Percentiles rank a stretch among this genome's conserved stretches.
These are phyloP conservation scores for Trametes meyenii DNA, from an alignment of 768 basidiomycete genomes.

Conservation along the genomic window DNA sequence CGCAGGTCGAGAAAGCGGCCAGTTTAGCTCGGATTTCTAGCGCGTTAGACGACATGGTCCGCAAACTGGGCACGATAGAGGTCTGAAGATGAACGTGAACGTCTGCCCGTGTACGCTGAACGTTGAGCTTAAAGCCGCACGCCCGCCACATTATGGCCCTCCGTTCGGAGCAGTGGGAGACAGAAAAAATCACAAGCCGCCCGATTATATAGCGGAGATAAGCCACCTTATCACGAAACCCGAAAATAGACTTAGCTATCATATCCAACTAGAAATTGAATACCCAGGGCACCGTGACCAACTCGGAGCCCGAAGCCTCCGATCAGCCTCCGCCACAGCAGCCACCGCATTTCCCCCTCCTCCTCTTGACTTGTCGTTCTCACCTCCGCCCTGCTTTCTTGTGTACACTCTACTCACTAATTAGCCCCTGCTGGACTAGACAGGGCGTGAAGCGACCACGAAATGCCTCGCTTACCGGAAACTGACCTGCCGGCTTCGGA, in stretches of 20 bases:
- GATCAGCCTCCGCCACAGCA: slow-evolving; percentile 13
- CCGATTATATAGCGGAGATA: too few relatives aligned
- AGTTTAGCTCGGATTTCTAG: slow-evolving; percentile 23
- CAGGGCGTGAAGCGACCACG: too few relatives aligned
- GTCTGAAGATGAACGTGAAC: not conserved
- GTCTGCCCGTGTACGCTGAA: not conserved
- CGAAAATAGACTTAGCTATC: not conserved
- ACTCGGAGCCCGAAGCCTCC: not conserved
- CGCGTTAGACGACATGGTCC: slow-evolving; percentile 28
- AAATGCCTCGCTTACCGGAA: slow-evolving; percentile 24
- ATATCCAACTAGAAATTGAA: not conserved
- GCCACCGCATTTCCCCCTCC: slow-evolving; percentile 3
- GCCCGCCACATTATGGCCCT: not conserved
- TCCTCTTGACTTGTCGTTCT: not conserved
- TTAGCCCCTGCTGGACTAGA: too few relatives aligned
- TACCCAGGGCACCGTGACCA: not conserved
- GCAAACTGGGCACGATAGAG: not conserved
- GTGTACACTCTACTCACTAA: too few relatives aligned
- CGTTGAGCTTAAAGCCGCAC: not conserved
- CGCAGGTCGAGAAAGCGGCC: slow-evolving; percentile 67
- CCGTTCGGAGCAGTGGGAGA: not conserved
- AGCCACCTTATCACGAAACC: not conserved
- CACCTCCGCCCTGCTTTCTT: not conserved
- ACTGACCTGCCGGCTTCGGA: slow-evolving; percentile 12
- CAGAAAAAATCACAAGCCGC: slow-evolving; percentile 7